A percentile compares a stretch with the other conserved stretches of the same genome.
These are phyloP conservation scores for Lithospermum erythrorhizon DNA, from an alignment of 257 asterid species.

Conservation along the genomic window DNA sequence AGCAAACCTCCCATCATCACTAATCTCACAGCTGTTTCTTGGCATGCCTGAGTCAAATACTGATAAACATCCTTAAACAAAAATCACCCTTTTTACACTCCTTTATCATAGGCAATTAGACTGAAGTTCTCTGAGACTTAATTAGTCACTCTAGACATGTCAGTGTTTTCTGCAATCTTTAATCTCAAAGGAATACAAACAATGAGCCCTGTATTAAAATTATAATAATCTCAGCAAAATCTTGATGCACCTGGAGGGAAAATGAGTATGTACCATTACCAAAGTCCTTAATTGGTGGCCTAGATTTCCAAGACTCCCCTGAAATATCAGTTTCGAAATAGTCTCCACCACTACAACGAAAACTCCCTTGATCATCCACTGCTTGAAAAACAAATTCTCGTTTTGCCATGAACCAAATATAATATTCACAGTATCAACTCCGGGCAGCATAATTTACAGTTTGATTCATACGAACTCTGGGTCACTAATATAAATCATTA, in stretches of 20 bases:
- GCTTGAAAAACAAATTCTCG: constrained; percentile 71
- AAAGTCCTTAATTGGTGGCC: constrained; percentile 68
- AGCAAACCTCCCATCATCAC: constrained; percentile 63
- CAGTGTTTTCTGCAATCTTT: constrained; percentile 45
- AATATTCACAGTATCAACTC: constrained; percentile 31
- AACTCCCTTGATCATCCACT: constrained; percentile 55
- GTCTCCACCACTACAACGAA: constrained; percentile 76
- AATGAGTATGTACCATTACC: constrained; percentile 65
- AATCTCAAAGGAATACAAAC: too few relatives aligned
- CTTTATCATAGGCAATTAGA: constrained; percentile 28
- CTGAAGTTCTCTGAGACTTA: constrained; percentile 29
- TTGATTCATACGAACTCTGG: too few relatives aligned
- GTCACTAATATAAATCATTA: too few relatives aligned
- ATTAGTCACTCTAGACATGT: constrained; percentile 46
- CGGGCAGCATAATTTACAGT: constrained; percentile 42
- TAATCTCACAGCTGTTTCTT: constrained; percentile 52
- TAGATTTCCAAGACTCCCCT: constrained; percentile 74
- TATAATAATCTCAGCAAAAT: constrained; percentile 79
- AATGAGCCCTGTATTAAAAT: too few relatives aligned
- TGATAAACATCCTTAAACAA: constrained; percentile 47
- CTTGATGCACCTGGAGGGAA: constrained; percentile 70
- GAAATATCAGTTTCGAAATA: constrained; percentile 79
- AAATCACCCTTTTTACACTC: constrained; percentile 50
- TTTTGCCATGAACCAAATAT: constrained; percentile 44
- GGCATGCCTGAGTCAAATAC: constrained; percentile 81